Evolutionary conservation across 164 flowering plant species (phyloP).

Genomic region (Vitis rupestris): DNA sequence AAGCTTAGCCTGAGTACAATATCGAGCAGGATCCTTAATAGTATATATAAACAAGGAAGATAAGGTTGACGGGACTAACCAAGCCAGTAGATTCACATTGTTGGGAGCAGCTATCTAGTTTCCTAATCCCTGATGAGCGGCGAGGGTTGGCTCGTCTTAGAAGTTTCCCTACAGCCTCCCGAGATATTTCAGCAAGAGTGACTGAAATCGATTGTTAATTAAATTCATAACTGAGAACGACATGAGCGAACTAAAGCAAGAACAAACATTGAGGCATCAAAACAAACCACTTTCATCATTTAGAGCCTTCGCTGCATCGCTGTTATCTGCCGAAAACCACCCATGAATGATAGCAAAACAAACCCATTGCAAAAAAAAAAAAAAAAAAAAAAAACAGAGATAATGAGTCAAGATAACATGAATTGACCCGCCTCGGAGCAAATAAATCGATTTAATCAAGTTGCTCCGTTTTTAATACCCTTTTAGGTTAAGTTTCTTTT

Average conservation of each 20-base stretch:
- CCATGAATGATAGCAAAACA: background rate
- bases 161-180: slow-evolving; percentile 36
- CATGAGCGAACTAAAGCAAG: background rate
- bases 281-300: slow-evolving; percentile 18
- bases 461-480: no score
- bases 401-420: background rate
- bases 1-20: no score
- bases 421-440: no score
- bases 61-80: slow-evolving; percentile 16
- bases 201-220: slow-evolving; percentile 26
- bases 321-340: slow-evolving; percentile 7
- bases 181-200: slow-evolving; percentile 36
- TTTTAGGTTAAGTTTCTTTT: no score
- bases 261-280: background rate
- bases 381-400: background rate
- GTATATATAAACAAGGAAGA: background rate
- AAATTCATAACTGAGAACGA: background rate
- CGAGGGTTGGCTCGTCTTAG: slow-evolving; percentile 24
- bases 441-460: no score
- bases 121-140: slow-evolving; percentile 23
- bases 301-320: slow-evolving; percentile 11
- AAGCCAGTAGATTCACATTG: slow-evolving; percentile 15
- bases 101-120: slow-evolving; percentile 21
- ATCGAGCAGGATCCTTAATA: no score
- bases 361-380: background rate